A percentile compares a stretch with the other conserved stretches of the same genome.
Conservation (phyloP, 1,284 basidiomycete genomes). For the Boletus mariae region DNA sequence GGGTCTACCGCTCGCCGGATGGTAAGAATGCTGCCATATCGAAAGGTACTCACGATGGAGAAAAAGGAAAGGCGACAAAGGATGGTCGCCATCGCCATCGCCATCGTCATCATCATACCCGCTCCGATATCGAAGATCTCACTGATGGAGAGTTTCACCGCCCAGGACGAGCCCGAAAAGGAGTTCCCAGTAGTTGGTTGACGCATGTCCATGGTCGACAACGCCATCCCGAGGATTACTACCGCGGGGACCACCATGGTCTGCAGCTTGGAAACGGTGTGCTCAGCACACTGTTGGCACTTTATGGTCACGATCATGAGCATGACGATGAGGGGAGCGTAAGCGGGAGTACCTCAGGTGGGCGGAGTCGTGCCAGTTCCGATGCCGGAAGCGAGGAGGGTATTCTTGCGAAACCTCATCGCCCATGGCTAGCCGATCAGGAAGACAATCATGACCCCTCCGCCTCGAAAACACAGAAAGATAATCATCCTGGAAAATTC, state of each 20-base stretch:
- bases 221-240: conserved; percentile 16
- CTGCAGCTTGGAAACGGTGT: conserved; percentile 41
- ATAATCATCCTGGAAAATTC: conserved; percentile 6
- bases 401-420: conserved; percentile 16
- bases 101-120: conserved; percentile 1
- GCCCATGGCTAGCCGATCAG: conserved; percentile 21
- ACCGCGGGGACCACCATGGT: conserved; percentile 5
- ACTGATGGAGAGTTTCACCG: conserved; percentile 1
- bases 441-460: conserved; percentile 1
- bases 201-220: conserved; percentile 1
- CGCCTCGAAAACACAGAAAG: conserved; percentile 3
- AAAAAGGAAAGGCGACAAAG: conserved; percentile 9
- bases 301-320: conserved; percentile 43
- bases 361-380: conserved; percentile 22
- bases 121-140: conserved; percentile 10
- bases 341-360: conserved; percentile 32
- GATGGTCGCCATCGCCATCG: conserved; percentile 1
- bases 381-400: conserved; percentile 19
- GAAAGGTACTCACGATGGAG: background rate
- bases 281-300: conserved; percentile 49
- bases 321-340: conserved; percentile 31
- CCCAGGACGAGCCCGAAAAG: conserved; percentile 16
- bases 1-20: conserved; percentile 15
- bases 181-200: conserved; percentile 21
- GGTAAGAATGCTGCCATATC: background rate